These are phyloP conservation scores for Aquilaria sinensis DNA, from an alignment of 345 rosid species.

Conservation along the genomic window DNA sequence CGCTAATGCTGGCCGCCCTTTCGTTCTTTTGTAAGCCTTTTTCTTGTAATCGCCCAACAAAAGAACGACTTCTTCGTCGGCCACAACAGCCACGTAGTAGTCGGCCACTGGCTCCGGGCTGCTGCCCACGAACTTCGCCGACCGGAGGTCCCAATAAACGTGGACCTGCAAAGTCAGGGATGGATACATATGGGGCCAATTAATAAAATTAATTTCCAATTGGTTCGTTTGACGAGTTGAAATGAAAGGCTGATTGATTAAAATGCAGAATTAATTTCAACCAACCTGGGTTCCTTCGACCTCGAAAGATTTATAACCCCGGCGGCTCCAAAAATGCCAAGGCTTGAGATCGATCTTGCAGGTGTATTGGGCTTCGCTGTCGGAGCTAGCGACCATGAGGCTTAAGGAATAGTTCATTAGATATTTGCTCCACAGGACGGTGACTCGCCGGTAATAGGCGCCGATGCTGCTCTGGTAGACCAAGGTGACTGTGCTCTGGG, in stretches of 20 bases:
- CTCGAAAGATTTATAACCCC: conserved; percentile 51
- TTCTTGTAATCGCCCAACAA: conserved; percentile 77
- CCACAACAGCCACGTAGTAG: conserved; percentile 73
- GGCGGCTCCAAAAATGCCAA: conserved; percentile 71
- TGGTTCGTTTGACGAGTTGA: no score
- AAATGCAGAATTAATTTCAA: no score
- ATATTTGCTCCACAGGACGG: conserved; percentile 52
- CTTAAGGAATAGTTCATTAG: conserved; percentile 48
- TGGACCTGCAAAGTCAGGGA: conserved; percentile 1
- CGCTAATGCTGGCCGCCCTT: conserved; percentile 66
- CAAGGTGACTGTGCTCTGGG: conserved; percentile 57
- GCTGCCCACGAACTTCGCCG: conserved; percentile 53
- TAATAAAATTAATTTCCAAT: no score
- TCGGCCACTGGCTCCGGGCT: conserved; percentile 78
- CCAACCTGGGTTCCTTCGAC: conserved; percentile 45
- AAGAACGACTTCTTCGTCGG: conserved; percentile 81
- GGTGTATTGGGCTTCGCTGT: conserved; percentile 32
- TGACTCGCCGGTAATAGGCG: conserved; percentile 42
- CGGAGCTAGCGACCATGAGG: conserved; percentile 34
- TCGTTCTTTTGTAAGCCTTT: conserved; percentile 80
- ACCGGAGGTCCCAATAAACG: conserved; percentile 67
- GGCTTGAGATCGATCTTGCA: conserved; percentile 70
- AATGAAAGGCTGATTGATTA: no score
- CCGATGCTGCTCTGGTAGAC: conserved; percentile 45
- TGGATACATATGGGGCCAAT: no score